phyloP scores from a whole-genome alignment of 2,329 filamentous ascomycete genomes.

The Fusarium bactridioides region DNA sequence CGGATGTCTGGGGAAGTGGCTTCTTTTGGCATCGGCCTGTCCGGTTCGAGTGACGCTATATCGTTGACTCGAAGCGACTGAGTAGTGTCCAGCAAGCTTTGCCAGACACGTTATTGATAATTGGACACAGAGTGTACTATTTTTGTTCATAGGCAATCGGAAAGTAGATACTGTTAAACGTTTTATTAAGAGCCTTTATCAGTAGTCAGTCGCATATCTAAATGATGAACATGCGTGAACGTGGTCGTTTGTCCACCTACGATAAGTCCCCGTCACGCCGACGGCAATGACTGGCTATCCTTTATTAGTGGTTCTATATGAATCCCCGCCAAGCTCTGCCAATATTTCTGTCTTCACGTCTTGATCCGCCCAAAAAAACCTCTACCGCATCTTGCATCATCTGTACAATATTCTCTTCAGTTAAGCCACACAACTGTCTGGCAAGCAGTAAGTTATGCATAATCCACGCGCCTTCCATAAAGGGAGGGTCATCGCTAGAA shows the following conservation, averaged over 20 bases:
- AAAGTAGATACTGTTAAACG: rapidly evolving
- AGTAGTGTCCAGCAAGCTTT: background rate
- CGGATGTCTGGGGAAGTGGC: background rate
- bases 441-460: background rate
- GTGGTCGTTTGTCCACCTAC: background rate
- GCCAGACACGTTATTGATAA: too few relatives aligned
- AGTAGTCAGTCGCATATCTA: too few relatives aligned
- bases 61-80: background rate
- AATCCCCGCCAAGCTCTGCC: rapidly evolving
- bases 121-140: background rate
- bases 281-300: background rate
- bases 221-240: background rate
- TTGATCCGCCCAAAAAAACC: background rate
- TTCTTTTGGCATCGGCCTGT: background rate
- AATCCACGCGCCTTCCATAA: background rate
- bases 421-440: background rate
- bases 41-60: background rate
- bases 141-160: background rate
- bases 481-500: background rate
- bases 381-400: background rate
- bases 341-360: background rate
- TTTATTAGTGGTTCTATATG: background rate
- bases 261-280: background rate
- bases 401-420: background rate
- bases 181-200: background rate